Evolutionary conservation across 163 green algal genomes (phyloP), one percentile per base, ranked within the genome.

Genomic region (Scenedesmus sp.): DNA sequence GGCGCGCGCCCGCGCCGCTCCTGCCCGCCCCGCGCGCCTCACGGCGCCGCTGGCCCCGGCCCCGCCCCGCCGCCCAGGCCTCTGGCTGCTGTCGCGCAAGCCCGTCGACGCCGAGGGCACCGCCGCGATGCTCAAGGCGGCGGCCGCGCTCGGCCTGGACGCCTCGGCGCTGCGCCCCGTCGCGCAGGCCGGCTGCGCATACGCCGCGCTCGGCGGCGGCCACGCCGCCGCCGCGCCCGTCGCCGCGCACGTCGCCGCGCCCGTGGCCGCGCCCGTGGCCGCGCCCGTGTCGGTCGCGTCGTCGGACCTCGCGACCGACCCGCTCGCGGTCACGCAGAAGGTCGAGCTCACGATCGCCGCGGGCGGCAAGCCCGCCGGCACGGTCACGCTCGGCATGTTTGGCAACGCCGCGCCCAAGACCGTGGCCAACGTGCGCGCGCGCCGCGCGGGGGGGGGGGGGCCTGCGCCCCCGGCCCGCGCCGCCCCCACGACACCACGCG

Each of bases 31-130:
- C n/a, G n/a, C n/a, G n/a, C n/a, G n/a, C n/a, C n/a, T n/a, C n/a
- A n/a, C n/a, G n/a, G n/a, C n/a, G n/a, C n/a, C n/a, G n/a, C n/a
- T n/a, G n/a, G n/a, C n/a, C n/a, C n/a, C n/a, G n/a, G n/a, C n/a
- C n/a, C n/a, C n/a, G n/a, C n/a, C n/a, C n/a, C n/a, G n/a, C n/a
- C n/a, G n/a, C 2, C 5, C 51, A 31, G 83, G 83, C 18, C 34
- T 87, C 34, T 87, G 83, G 83, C 60, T 87, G 47, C 51, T 85
- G 45, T 58, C 63, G 3, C 63, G 80, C 36, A 70, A 85, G 50
- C 71, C 70, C 10, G n/a, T 82, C 28, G 80, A 85, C 64, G 63
- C 71, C 10, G 66, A 42, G 10, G 24, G 4, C 58, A 78, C 76
- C 1, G 53, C 51, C 10, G 69, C 63, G 1, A 75, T 69, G 76